A percentile compares a stretch with the other conserved stretches of the same genome.
phyloP scores from a whole-genome alignment of 345 rosid species.

The Chamaenerion angustifolium region DNA sequence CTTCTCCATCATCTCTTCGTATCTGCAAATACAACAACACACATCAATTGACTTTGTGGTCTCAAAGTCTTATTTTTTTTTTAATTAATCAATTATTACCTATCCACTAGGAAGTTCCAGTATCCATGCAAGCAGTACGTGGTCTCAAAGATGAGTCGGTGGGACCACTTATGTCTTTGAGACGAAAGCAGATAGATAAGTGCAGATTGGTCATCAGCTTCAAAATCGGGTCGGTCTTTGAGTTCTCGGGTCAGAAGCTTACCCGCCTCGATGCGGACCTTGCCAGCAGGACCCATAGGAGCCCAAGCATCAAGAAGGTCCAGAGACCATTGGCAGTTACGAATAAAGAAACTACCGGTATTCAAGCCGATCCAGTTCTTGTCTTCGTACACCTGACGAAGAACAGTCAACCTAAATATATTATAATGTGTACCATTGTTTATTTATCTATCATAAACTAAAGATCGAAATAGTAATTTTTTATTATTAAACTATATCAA shows the following conservation, averaged over 20 bases:
- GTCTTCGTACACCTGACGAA: constrained; percentile 8
- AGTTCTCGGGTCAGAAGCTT: constrained; percentile 40
- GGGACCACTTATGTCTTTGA: constrained; percentile 38
- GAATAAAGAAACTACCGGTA: constrained; percentile 4
- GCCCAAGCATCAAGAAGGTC: constrained; percentile 18
- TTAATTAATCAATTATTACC: neutral
- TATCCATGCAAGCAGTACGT: constrained; percentile 47
- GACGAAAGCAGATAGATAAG: constrained; percentile 40
- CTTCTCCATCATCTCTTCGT: constrained; percentile 53
- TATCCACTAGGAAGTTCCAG: constrained; percentile 49
- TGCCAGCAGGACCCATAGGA: constrained; percentile 53
- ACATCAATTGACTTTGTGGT: too few species aligned
- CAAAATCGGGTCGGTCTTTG: constrained; percentile 43
- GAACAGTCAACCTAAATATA: too few species aligned
- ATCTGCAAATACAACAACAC: too few species aligned
- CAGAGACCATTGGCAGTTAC: constrained; percentile 8
- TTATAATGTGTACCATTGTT: too few species aligned
- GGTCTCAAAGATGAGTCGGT: constrained; percentile 35
- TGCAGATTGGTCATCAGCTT: constrained; percentile 56
- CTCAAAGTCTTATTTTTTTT: too few species aligned
- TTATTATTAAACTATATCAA: too few species aligned
- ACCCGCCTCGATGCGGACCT: constrained; percentile 44
- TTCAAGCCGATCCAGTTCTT: constrained; percentile 10
- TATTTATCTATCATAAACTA: too few species aligned
- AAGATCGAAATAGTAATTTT: too few species aligned